phyloP scores from a whole-genome alignment of 108 stramenopile species.

The Cyclotella baltica region DNA sequence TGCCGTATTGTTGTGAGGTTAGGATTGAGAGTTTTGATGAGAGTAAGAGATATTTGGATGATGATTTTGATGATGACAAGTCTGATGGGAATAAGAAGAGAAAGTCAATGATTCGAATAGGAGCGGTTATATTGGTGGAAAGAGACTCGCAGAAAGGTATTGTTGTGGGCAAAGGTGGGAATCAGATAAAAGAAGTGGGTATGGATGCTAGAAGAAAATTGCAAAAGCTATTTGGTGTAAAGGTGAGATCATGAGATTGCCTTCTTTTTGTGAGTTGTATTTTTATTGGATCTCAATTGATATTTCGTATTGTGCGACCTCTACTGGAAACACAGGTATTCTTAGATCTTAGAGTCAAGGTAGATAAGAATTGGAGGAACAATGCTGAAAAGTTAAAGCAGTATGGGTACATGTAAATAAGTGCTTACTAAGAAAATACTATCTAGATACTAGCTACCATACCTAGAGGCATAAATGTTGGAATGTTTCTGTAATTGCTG shows the following conservation, averaged over 20 bases:
- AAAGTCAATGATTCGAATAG: conserved; percentile 68
- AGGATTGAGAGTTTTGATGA: conserved; percentile 88
- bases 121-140: conserved; percentile 86
- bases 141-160: conserved; percentile 93
- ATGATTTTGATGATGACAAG: conserved; percentile 13
- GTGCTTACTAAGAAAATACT: too few species aligned
- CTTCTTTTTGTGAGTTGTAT: not conserved
- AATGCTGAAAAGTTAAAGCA: conserved; percentile 76
- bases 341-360: conserved; percentile 87
- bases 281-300: not conserved
- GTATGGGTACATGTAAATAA: conserved; percentile 80
- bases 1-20: conserved; percentile 97
- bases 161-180: conserved; percentile 91
- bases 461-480: too few species aligned
- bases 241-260: conserved; percentile 19
- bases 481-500: too few species aligned
- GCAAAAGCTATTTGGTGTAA: conserved; percentile 68
- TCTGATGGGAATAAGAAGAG: conserved; percentile 25
- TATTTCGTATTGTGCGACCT: conserved; percentile 31
- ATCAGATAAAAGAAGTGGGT: conserved; percentile 88
- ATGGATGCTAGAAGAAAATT: conserved; percentile 81
- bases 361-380: conserved; percentile 95
- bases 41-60: conserved; percentile 52
- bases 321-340: conserved; percentile 52
- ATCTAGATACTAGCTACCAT: too few species aligned